phyloP scores from a whole-genome alignment of 2,329 filamentous ascomycete species.

The Aphanoascus verrucosus region DNA sequence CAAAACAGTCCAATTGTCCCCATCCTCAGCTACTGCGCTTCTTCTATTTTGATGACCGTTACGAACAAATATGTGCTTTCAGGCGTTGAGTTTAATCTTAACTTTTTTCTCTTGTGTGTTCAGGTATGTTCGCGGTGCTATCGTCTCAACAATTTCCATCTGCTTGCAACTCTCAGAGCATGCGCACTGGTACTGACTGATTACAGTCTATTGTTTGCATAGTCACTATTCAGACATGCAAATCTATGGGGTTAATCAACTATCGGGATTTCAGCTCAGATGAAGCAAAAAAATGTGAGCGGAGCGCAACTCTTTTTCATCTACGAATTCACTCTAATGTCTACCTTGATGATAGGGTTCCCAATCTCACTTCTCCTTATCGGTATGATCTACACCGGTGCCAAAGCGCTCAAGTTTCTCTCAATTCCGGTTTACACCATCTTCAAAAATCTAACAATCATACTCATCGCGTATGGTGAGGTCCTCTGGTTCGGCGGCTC shows the following conservation, averaged over 20 bases:
- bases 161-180: not conserved
- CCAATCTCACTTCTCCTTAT: conserved; percentile 91
- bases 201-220: conserved; percentile 79
- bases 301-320: not conserved
- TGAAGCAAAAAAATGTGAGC: conserved; percentile 84
- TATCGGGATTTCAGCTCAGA: conserved; percentile 75
- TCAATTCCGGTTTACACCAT: conserved; percentile 98
- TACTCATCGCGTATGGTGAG: conserved; percentile 95
- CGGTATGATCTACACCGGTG: conserved; percentile 97
- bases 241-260: conserved; percentile 68
- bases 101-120: conserved; percentile 85
- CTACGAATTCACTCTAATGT: not conserved
- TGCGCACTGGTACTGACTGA: not conserved
- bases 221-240: conserved; percentile 69
- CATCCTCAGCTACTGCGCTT: conserved; percentile 80
- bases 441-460: conserved; percentile 99
- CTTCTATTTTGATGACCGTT: conserved; percentile 99
- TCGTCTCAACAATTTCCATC: not conserved
- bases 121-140: conserved; percentile 54
- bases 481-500: conserved; percentile 96
- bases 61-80: conserved; percentile 98
- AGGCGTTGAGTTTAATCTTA: conserved; percentile 82
- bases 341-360: conserved; percentile 61
- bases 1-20: conserved; percentile 70
- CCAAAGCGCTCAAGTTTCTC: conserved; percentile 89